Evolutionary conservation across 2,329 filamentous ascomycete genomes (phyloP), one percentile per base, ranked within the genome.

Genomic region (Trichophyton equinum): DNA sequence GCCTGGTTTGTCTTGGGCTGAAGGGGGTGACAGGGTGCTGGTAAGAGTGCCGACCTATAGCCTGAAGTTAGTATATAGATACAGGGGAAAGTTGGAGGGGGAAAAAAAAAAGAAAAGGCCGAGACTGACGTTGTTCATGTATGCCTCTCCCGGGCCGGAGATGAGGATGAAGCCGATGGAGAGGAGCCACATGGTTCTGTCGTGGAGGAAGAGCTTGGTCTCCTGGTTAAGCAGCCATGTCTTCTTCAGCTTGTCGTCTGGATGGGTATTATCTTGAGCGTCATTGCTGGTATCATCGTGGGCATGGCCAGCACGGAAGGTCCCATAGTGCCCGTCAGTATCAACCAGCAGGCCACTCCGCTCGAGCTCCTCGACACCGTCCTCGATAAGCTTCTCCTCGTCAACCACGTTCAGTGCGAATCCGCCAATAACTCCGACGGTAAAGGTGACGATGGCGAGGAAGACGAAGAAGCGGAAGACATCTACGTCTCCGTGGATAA

Each of bases 161-260:
- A 96, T 89, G 64, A 97, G 82, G 73, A 97, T 89, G 75, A 99
- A 97, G 20, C 91, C 91, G 0, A 86, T 77, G 0, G 92, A 90
- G 66, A 99, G 86, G 71, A 85, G 88, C 92, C 92, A 99, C 92
- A 97, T 97, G 11, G 91, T 96, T 63, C 82, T 85, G 67, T 99
- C 94, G 25, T 83, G 81, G 8, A 99, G 79, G 72, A 97, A 99
- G 2, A 85, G 80, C 11, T 85, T 81, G 0, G 94, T 97, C 72
- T 96, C 92, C 51, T 89, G 89, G 68, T 97, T 97, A 66, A 97
- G 81, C 3, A 96, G 80, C 85, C 87, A 94, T 15, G 85, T 85
- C 79, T 96, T 96, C 79, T 92, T 95, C 64, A 85, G 79, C 44
- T 81, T 75, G 66, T 84, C 81, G 65, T 83, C 78, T 60, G 80